Percentiles rank a stretch among this genome's conserved stretches.
Evolutionary conservation across 768 basidiomycete genomes (phyloP).

Genomic region (Panaeolus papilionaceus): DNA sequence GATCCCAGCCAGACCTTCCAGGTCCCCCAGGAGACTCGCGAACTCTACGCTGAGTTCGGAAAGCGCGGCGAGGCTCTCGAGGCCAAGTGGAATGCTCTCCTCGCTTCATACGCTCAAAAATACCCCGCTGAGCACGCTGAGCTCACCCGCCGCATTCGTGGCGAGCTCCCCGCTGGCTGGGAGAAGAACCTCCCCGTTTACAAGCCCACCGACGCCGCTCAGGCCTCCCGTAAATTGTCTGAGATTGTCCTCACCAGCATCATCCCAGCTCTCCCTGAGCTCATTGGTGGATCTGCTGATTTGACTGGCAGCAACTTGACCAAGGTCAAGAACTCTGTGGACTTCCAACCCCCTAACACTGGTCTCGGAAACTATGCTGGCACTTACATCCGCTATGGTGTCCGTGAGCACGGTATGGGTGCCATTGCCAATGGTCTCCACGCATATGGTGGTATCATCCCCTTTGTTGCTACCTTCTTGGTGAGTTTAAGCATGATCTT

Average conservation of each 20-base stretch:
- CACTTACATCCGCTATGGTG: slow-evolving; percentile 94
- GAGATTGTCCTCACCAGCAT: slow-evolving; percentile 87
- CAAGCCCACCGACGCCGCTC: slow-evolving; percentile 81
- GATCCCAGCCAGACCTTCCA: slow-evolving; percentile 79
- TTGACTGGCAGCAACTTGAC: slow-evolving; percentile 94
- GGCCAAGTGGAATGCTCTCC: slow-evolving; percentile 72
- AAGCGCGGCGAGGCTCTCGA: slow-evolving; percentile 78
- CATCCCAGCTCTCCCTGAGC: slow-evolving; percentile 78
- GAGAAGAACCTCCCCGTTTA: slow-evolving; percentile 86
- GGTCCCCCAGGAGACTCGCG: slow-evolving; percentile 76
- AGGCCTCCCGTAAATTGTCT: slow-evolving; percentile 92
- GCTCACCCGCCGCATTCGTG: slow-evolving; percentile 83
- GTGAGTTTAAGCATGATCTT: slow-evolving; percentile 43
- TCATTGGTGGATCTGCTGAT: slow-evolving; percentile 90
- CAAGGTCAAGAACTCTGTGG: slow-evolving; percentile 80
- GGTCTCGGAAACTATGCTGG: slow-evolving; percentile 85
- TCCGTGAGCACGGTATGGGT: slow-evolving; percentile 97
- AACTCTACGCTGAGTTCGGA: slow-evolving; percentile 68
- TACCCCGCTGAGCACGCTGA: slow-evolving; percentile 89
- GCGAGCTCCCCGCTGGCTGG: slow-evolving; percentile 86
- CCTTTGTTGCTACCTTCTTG: slow-evolving; percentile 92
- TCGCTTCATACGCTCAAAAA: slow-evolving; percentile 73
- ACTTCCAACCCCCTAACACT: slow-evolving; percentile 92
- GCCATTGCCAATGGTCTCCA: slow-evolving; percentile 91
- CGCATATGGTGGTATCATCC: slow-evolving; percentile 92